phyloP scores from a whole-genome alignment of 2,329 filamentous ascomycete genomes.

The Sphaerulina musiva region DNA sequence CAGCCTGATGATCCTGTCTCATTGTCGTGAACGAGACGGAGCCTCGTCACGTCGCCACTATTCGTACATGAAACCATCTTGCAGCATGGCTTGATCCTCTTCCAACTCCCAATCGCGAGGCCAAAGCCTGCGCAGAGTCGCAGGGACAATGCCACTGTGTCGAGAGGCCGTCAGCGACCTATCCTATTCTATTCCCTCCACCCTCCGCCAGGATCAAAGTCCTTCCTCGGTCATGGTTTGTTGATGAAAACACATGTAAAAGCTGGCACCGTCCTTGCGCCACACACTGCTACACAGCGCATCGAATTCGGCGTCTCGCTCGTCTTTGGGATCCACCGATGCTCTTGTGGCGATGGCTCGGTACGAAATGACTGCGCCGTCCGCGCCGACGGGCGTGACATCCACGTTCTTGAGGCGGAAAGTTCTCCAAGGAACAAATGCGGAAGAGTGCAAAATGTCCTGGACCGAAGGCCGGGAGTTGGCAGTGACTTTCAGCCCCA shows the following conservation, averaged over 20 bases:
- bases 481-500: constrained; percentile 27
- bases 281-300: constrained; percentile 29
- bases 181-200: background rate
- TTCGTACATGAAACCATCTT: no score
- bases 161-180: background rate
- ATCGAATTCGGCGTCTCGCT: constrained; percentile 25
- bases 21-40: no score
- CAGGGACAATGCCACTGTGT: no score
- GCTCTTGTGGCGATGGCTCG: constrained; percentile 24
- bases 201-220: background rate
- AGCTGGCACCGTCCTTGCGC: constrained; percentile 24
- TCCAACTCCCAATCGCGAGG: no score
- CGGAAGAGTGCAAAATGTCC: constrained; percentile 26
- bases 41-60: no score
- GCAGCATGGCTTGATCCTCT: no score
- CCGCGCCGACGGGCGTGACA: constrained; percentile 23
- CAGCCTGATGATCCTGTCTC: no score
- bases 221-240: constrained; percentile 23
- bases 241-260: constrained; percentile 29
- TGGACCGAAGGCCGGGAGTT: constrained; percentile 24
- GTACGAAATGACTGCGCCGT: constrained; percentile 28
- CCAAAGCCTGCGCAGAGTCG: no score
- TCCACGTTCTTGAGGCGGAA: constrained; percentile 27
- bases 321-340: constrained; percentile 16
- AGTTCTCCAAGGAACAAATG: constrained; percentile 29